These are phyloP conservation scores for Pezicula radicicola DNA, from an alignment of 2,329 filamentous ascomycete species.

Conservation along the genomic window DNA sequence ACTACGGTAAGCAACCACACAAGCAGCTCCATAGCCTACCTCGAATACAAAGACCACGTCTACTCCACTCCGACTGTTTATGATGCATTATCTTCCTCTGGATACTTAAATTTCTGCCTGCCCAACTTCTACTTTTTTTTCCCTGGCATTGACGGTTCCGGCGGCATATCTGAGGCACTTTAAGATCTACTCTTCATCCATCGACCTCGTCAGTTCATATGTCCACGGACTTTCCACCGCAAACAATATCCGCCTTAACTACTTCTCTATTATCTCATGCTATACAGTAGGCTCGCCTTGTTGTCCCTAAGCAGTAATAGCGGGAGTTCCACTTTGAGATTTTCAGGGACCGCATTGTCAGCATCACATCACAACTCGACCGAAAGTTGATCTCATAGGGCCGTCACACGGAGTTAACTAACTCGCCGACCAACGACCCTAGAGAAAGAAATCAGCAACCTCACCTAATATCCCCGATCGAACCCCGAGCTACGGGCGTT, in stretches of 20 bases:
- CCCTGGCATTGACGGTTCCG: background rate
- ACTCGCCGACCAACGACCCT: background rate
- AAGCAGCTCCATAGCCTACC: slow-evolving; percentile 1
- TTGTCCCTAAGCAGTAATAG: background rate
- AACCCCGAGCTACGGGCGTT: background rate
- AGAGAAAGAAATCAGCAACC: background rate
- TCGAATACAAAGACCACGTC: slow-evolving; percentile 7
- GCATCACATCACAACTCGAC: too few species aligned
- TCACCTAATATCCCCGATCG: background rate
- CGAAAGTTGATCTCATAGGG: too few species aligned
- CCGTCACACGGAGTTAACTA: background rate
- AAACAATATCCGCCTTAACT: background rate
- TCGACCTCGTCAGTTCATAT: too few species aligned
- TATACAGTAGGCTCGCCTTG: background rate
- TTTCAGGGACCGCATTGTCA: too few species aligned
- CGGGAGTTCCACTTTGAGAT: too few species aligned
- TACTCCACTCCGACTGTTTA: slow-evolving; percentile 3
- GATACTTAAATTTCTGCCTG: slow-evolving; percentile 3
- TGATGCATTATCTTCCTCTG: background rate
- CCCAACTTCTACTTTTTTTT: background rate
- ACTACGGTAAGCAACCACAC: slow-evolving; percentile 1
- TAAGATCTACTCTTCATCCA: too few species aligned
- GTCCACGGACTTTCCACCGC: slow-evolving; percentile 1
- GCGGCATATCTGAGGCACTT: background rate
- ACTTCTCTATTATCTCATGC: background rate